These are phyloP conservation scores for Candida methanosorbosa DNA, from an alignment of 805 yeast genomes.

Conservation along the genomic window DNA sequence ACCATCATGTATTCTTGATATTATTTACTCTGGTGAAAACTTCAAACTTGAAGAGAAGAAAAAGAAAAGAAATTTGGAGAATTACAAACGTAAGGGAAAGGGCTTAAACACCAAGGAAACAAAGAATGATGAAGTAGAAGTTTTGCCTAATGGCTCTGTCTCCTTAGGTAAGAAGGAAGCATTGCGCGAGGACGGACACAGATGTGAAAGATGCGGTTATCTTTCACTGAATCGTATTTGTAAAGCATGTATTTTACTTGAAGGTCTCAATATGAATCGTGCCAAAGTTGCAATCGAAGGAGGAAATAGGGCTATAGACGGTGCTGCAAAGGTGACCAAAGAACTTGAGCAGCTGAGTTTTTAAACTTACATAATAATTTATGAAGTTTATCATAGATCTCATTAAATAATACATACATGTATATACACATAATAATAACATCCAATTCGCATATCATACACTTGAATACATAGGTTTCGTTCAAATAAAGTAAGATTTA, in stretches of 20 bases:
- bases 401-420: too few relatives aligned
- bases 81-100: conserved; percentile 9
- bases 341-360: conserved; percentile 47
- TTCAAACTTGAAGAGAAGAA: conserved; percentile 56
- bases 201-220: conserved; percentile 88
- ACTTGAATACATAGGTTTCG: too few relatives aligned
- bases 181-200: conserved; percentile 43
- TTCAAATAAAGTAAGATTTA: conserved; percentile 80
- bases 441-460: too few relatives aligned
- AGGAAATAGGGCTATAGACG: conserved; percentile 39
- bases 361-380: not conserved
- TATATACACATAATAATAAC: too few relatives aligned
- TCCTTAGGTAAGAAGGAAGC: conserved; percentile 23
- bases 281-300: conserved; percentile 55
- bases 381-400: not conserved
- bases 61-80: conserved; percentile 17
- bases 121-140: conserved; percentile 38
- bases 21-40: conserved; percentile 89
- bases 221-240: conserved; percentile 81
- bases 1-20: conserved; percentile 90
- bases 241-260: conserved; percentile 85
- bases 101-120: conserved; percentile 25
- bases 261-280: conserved; percentile 71
- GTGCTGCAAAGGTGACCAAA: conserved; percentile 56
- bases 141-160: conserved; percentile 57